Evolutionary conservation across 2,329 filamentous ascomycete genomes (phyloP).

Genomic region (Cladophialophora psammophila): DNA sequence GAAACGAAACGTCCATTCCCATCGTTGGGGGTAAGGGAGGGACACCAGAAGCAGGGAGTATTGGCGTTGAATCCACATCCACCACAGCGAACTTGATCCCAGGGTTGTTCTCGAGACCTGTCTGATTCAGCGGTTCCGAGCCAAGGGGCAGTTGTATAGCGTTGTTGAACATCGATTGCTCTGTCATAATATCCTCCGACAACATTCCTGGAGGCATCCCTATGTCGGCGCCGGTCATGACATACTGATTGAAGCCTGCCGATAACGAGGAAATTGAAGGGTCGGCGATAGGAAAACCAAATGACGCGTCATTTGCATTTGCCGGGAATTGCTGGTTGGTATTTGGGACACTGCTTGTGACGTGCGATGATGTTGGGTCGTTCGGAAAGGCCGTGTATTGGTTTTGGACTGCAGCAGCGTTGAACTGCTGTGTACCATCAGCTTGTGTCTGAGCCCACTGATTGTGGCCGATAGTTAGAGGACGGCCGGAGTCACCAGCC

Average conservation of each 20-base stretch:
- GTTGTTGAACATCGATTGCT: constrained; percentile 21
- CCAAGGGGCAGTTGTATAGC: constrained; percentile 12
- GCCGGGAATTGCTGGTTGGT: constrained; percentile 20
- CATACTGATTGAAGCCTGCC: constrained; percentile 21
- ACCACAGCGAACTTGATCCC: constrained; percentile 29
- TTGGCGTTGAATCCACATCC: constrained; percentile 22
- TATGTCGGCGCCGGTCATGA: constrained; percentile 1
- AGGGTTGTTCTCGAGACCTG: constrained; percentile 17
- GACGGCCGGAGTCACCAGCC: constrained; percentile 5
- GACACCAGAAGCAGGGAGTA: constrained; percentile 3
- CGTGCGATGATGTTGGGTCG: constrained; percentile 10
- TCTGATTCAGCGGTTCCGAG: constrained; percentile 8
- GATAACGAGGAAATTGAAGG: constrained; percentile 13
- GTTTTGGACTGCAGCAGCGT: constrained; percentile 7
- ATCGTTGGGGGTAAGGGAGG: constrained; percentile 3
- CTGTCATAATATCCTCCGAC: constrained; percentile 21
- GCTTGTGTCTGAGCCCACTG: constrained; percentile 14
- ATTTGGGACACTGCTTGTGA: not conserved
- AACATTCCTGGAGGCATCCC: constrained; percentile 16
- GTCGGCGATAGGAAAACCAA: constrained; percentile 20
- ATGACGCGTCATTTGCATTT: constrained; percentile 7
- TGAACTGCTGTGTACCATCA: constrained; percentile 17
- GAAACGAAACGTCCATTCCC: constrained; percentile 7
- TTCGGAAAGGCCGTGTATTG: constrained; percentile 20
- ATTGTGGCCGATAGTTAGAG: constrained; percentile 22